These are phyloP conservation scores for Colletotrichum lupini DNA, from an alignment of 2,329 filamentous ascomycete species.

Conservation along the genomic window DNA sequence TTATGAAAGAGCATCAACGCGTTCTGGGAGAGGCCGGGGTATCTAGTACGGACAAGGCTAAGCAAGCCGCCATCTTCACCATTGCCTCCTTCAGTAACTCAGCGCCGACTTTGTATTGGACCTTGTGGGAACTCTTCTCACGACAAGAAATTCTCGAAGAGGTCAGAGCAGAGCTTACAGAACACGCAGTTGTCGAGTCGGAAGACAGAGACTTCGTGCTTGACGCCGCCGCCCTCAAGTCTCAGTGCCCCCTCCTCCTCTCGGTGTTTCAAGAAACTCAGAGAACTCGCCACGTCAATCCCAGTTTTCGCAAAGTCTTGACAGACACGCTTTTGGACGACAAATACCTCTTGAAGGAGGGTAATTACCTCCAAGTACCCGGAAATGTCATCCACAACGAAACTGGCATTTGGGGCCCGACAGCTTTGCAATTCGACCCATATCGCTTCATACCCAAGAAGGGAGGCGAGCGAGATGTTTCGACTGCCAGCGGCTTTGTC, in stretches of 20 bases:
- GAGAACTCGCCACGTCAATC: slow-evolving; percentile 41
- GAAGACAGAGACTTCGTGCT: slow-evolving; percentile 36
- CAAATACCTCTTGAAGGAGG: slow-evolving; percentile 50
- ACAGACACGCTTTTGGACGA: slow-evolving; percentile 49
- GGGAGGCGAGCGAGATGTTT: background rate
- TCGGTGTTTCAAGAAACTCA: slow-evolving; percentile 50
- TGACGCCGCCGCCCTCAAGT: slow-evolving; percentile 46
- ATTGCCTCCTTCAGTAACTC: slow-evolving; percentile 48
- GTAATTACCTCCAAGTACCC: slow-evolving; percentile 48
- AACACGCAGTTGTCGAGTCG: slow-evolving; percentile 15
- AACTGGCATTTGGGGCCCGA: slow-evolving; percentile 43
- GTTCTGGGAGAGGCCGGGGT: slow-evolving; percentile 26
- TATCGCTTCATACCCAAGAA: slow-evolving; percentile 36
- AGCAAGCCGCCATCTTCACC: slow-evolving; percentile 1
- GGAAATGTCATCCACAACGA: slow-evolving; percentile 39
- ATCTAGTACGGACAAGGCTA: slow-evolving; percentile 6
- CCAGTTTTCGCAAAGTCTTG: slow-evolving; percentile 44
- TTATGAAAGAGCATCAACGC: slow-evolving; percentile 28
- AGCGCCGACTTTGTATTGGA: slow-evolving; percentile 55
- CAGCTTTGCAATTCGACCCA: slow-evolving; percentile 38
- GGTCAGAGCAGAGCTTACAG: slow-evolving; percentile 51
- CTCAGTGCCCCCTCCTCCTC: slow-evolving; percentile 47
- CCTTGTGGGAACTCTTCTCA: slow-evolving; percentile 54
- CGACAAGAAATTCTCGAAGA: slow-evolving; percentile 49
- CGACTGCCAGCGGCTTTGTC: slow-evolving; percentile 22